Conservation (phyloP, 768 basidiomycete genomes). For the Rhodotorula sphaerocarpa region DNA sequence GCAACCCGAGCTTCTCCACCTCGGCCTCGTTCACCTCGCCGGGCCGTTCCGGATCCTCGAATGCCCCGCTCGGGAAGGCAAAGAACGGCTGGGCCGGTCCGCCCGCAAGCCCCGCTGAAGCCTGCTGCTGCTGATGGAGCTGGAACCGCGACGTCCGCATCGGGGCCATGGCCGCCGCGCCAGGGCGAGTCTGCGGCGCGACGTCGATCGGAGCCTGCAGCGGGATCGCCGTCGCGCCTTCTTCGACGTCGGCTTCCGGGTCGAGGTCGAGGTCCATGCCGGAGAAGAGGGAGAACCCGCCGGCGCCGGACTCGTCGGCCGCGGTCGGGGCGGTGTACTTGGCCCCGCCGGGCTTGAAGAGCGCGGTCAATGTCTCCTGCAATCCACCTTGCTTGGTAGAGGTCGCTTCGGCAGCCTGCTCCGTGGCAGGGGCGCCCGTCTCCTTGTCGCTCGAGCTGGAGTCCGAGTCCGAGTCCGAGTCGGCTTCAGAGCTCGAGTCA, state of each 20-base stretch:
- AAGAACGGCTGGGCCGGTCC: constrained; percentile 23
- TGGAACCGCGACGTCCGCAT: background rate
- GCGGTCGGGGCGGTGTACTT: background rate
- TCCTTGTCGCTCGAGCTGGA: background rate
- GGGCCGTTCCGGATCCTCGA: background rate
- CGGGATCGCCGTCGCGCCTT: background rate
- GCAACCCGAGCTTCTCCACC: constrained; percentile 1
- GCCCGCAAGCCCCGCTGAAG: no score
- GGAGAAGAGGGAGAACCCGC: constrained; percentile 26
- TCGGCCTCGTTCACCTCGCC: background rate
- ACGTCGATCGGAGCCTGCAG: background rate
- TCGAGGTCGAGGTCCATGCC: constrained; percentile 36
- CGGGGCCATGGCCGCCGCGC: no score
- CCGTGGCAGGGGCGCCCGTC: background rate
- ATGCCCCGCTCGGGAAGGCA: constrained; percentile 5
- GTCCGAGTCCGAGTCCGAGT: constrained; percentile 4
- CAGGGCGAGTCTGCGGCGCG: background rate
- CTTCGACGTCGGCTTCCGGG: constrained; percentile 2
- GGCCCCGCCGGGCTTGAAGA: constrained; percentile 17
- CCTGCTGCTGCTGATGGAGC: no score
- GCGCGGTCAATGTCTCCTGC: constrained; percentile 29
- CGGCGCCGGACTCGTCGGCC: background rate
- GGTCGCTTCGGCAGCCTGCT: background rate
- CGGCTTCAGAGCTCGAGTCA: constrained; percentile 5
- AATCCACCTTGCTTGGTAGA: background rate